Conservation (phyloP, 306 rosid species). For the Vigna trinervia region DNA sequence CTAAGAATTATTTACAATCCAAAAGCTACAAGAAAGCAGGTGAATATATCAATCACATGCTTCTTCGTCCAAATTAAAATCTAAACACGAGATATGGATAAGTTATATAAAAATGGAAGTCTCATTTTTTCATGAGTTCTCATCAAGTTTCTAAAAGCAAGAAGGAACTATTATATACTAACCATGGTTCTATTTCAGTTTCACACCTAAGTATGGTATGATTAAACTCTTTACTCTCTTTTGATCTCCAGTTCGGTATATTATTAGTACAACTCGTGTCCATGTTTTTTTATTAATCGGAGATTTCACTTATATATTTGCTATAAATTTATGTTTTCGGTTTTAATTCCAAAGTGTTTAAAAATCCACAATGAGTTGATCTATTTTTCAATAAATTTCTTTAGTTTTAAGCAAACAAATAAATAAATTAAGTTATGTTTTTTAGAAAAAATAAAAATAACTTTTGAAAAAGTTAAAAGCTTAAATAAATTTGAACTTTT, state of each 20-base stretch:
- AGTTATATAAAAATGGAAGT: not conserved
- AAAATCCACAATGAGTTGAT: no score
- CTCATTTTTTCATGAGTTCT: constrained; percentile 6
- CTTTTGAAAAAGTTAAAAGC: not conserved
- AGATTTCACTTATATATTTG: no score
- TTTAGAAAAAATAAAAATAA: no score
- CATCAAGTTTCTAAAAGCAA: constrained; percentile 15
- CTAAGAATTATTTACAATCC: constrained; percentile 18
- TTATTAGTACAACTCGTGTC: not conserved
- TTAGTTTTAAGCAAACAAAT: no score
- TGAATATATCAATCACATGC: constrained; percentile 10
- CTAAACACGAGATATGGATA: not conserved
- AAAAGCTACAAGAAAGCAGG: constrained; percentile 23
- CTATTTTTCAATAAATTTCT: no score
- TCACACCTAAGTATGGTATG: not conserved
- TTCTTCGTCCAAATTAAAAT: not conserved
- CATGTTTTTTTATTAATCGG: not conserved
- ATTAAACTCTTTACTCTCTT: not conserved
- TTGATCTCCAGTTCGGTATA: not conserved
- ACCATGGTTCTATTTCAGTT: no score
- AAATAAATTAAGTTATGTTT: no score
- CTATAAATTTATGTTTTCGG: no score
- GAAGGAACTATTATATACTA: not conserved
- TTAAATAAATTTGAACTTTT: no score
- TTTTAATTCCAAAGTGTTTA: no score